These are phyloP conservation scores for Raphidocelis subcapitata DNA, from an alignment of 139 green algal species.

Conservation along the genomic window DNA sequence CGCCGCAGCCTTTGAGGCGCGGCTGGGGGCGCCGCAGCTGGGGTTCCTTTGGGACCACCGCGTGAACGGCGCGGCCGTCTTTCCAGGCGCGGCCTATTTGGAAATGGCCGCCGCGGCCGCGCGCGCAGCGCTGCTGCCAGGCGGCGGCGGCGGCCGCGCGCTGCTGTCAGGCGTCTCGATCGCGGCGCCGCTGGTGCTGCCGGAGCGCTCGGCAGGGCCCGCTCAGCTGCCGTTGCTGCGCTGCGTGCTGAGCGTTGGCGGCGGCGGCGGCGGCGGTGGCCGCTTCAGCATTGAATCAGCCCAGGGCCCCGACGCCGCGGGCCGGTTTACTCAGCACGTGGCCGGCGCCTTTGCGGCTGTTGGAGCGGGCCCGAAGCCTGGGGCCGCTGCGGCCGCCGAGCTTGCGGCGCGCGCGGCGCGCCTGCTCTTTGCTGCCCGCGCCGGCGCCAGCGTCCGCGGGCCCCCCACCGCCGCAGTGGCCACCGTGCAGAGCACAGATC, in stretches of 20 bases:
- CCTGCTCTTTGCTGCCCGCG: no score
- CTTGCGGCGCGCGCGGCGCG: no score
- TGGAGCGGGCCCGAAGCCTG: no score
- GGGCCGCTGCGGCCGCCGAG: no score
- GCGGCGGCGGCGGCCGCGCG: not conserved
- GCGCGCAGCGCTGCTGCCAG: not conserved
- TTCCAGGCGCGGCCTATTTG: slow-evolving; percentile 45
- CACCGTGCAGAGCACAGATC: not conserved
- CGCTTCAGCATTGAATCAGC: no score
- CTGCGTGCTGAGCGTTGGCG: not conserved
- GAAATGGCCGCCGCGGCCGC: slow-evolving; percentile 50
- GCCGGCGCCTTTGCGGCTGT: no score
- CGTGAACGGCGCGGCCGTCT: slow-evolving; percentile 25
- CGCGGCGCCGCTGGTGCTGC: slow-evolving; percentile 40
- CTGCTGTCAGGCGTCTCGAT: slow-evolving; percentile 23
- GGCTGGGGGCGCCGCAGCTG: slow-evolving; percentile 23
- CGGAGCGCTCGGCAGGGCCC: not conserved
- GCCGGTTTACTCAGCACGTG: no score
- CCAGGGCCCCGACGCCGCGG: no score
- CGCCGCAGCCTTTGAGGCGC: slow-evolving; percentile 15
- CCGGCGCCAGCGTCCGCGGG: no score
- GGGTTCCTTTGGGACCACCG: slow-evolving; percentile 47
- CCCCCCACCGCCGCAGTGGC: not conserved
- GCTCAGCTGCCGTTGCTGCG: no score
- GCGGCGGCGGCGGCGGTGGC: not conserved